Base-by-base conservation (phyloP, 345 rosid species). In the Toxicodendron radicans region DNA sequence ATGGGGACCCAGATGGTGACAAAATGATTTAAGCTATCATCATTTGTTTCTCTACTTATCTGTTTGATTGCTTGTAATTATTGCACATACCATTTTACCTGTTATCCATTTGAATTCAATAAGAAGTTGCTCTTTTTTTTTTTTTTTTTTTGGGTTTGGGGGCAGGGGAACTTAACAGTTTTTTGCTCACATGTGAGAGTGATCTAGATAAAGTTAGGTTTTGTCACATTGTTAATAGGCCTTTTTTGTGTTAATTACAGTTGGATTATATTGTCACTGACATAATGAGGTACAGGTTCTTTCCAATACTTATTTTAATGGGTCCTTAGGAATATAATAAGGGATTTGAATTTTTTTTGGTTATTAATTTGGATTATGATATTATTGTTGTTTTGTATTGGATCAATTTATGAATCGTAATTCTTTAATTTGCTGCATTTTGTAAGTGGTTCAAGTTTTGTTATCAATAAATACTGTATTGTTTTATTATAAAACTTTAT, bases 121-220 rank as follows among this genome's bases (percentile, higher is more conserved):
- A 45, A 46, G 6, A 60, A n/a, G 20, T 6, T 18, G 24, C 10
- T 23, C 49, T n/a, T n/a, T n/a, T n/a, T n/a, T n/a, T n/a, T n/a
- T n/a, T n/a, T n/a, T n/a, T n/a, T n/a, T n/a, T n/a, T n/a, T n/a
- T n/a, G n/a, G n/a, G n/a, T n/a, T n/a, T n/a, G n/a, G n/a, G n/a
- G n/a, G n/a, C n/a, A n/a, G n/a, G n/a, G n/a, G n/a, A 71, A 63
- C 46, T 76, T 76, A 0, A 51, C 62, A 52, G 57, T 11, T 61
- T 72, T 58, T 46, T 27, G 41, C 46, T 70, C 46, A 57, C 41
- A 17, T 72, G 24, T 27, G 66, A 58, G 12, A 62, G 13, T 27
- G 54, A 72, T 48, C 20, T 8, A 30, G 48, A 27, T 32, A 48
- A 24, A 71, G n/a, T 71, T 46, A 33, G 64, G 43, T 58, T 43